Evolutionary conservation across 176 grass and related monocot genomes (phyloP).

Genomic region (Ensete glaucum): DNA sequence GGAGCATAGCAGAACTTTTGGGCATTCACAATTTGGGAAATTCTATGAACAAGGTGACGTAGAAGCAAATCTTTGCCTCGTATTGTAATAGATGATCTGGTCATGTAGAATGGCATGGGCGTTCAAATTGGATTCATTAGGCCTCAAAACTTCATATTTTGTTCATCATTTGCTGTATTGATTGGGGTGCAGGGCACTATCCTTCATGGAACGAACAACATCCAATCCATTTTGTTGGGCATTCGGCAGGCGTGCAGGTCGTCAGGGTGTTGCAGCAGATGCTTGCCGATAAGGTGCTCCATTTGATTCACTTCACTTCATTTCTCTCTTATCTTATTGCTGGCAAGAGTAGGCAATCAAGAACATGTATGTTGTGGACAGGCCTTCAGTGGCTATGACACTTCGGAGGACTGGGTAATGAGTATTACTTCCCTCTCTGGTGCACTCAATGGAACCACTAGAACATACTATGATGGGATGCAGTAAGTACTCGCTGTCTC

Average conservation of each 20-base stretch:
- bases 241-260: slow-evolving; percentile 87
- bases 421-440: slow-evolving; percentile 95
- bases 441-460: slow-evolving; percentile 88
- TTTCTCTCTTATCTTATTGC: neutral
- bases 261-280: slow-evolving; percentile 87
- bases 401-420: slow-evolving; percentile 85
- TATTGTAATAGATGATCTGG: too few relatives aligned
- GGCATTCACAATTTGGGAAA: slow-evolving; percentile 72
- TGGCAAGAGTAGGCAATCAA: neutral
- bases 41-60: slow-evolving; percentile 54
- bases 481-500: slow-evolving; percentile 37
- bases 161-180: slow-evolving; percentile 14
- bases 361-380: slow-evolving; percentile 5
- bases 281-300: slow-evolving; percentile 82
- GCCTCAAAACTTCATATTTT: neutral
- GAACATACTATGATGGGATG: slow-evolving; percentile 98
- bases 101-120: too few relatives aligned
- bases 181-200: slow-evolving; percentile 60
- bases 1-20: slow-evolving; percentile 71
- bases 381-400: slow-evolving; percentile 81
- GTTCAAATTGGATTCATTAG: neutral
- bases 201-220: slow-evolving; percentile 69
- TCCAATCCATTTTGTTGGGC: slow-evolving; percentile 92
- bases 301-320: slow-evolving; percentile 15
- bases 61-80: too few relatives aligned